Base-by-base conservation (phyloP, 164 flowering plant genomes). In the Warburgia ugandensis region DNA sequence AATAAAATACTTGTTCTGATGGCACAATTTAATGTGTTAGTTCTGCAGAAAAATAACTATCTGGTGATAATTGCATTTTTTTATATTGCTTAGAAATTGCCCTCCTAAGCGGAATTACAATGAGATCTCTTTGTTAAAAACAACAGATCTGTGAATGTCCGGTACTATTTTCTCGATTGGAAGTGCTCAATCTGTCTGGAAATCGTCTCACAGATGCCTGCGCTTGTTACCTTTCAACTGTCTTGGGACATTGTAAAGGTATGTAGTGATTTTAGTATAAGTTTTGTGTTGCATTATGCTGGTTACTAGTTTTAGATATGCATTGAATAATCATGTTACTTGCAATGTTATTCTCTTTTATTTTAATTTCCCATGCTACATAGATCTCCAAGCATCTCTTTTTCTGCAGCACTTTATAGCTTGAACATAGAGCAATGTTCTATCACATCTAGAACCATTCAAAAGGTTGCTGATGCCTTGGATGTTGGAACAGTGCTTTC, bases 131-230 rank as follows among this genome's bases (percentile, higher is more conserved):
- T 52, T 23, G 17, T 43, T 38, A n/a, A n/a, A 10, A 29, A 55
- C 26, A 40, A 33, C 83, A 92, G 99, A 88, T 94, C 42, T 82
- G 94, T 67, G 90, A 94, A 59, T 88, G 95, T 65, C 84, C 94
- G 64, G 76, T 76, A 29, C 75, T 94, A 13, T 71, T 82, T 68
- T 50, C 73, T 55, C 92, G 97, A 46, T 47, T 94, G 64, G 97
- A 83, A 78, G 85, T 89, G 52, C 94, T 94, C 33, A 81, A 94
- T 68, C 55, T 94, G 27, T 94, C 99, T 54, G 90, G 89, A 33
- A 94, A 94, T 53, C 85, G 96, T 41, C 81, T 94, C 26, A 88
- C 99, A 26, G 99, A 94, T 79, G 80, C 87, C 29, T 94, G 94
- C 73, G 92, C 84, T 41, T 79, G 89, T 39, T 86, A 82, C 60